These are phyloP conservation scores for Theobroma grandiflorum DNA, from an alignment of 441 rosid genomes.

Conservation along the genomic window DNA sequence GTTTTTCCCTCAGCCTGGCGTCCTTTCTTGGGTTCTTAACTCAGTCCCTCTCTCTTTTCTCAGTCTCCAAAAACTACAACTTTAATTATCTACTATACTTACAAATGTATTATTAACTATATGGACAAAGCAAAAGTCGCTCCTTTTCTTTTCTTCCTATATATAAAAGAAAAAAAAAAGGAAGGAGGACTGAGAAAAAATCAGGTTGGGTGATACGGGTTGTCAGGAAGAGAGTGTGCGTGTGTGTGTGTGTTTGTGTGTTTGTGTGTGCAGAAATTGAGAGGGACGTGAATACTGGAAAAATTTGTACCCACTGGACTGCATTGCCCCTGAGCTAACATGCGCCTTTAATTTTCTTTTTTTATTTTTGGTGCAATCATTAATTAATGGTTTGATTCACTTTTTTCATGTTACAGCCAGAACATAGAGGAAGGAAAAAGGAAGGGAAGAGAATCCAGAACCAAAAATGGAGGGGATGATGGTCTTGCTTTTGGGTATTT, in stretches of 20 bases:
- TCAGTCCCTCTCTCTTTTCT: conserved; percentile 6
- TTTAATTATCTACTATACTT: neutral
- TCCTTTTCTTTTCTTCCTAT: neutral
- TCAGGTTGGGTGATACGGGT: conserved; percentile 50
- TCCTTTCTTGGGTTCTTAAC: conserved; percentile 44
- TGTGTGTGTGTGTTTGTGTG: conserved; percentile 18
- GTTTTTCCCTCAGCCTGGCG: neutral
- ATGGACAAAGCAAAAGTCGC: neutral
- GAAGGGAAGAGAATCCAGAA: neutral
- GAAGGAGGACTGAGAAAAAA: too few relatives aligned
- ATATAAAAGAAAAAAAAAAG: neutral
- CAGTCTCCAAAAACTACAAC: conserved; percentile 34
- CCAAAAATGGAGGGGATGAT: neutral
- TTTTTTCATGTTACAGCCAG: too few relatives aligned
- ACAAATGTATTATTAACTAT: neutral
- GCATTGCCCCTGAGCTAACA: conserved; percentile 28
- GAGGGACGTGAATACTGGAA: conserved; percentile 44
- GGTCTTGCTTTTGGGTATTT: neutral
- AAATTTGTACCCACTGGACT: conserved; percentile 30
- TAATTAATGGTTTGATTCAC: too few relatives aligned
- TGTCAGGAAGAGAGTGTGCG: conserved; percentile 41
- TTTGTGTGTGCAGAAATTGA: conserved; percentile 44
- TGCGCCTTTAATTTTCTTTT: conserved; percentile 9
- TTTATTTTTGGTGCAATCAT: neutral
- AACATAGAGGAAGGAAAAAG: neutral